A percentile compares a stretch with the other conserved stretches of the same genome.
These are phyloP conservation scores for Peziza echinospora DNA, from an alignment of 495 filamentous ascomycete species.

Conservation along the genomic window DNA sequence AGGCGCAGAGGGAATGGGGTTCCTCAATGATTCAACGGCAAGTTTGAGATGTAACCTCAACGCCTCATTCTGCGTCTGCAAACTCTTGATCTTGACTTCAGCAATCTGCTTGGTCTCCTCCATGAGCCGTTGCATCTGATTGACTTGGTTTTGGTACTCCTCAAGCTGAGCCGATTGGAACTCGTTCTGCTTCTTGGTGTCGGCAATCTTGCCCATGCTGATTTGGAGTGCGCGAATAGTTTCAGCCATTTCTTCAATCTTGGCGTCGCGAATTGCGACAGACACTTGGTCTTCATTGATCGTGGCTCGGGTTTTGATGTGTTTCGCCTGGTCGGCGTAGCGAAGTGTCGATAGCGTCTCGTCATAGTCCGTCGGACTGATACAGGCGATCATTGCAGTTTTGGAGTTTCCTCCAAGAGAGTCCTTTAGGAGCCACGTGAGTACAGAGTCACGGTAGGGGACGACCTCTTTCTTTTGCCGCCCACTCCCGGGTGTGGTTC, in stretches of 20 bases:
- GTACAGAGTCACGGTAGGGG: slow-evolving; percentile 78
- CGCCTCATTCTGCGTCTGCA: slow-evolving; percentile 77
- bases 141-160: slow-evolving; percentile 75
- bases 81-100: slow-evolving; percentile 71
- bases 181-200: slow-evolving; percentile 28
- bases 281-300: slow-evolving; percentile 85
- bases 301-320: slow-evolving; percentile 86
- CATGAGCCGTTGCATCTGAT: slow-evolving; percentile 77
- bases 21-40: slow-evolving; percentile 64
- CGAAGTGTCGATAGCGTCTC: slow-evolving; percentile 89
- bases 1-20: slow-evolving; percentile 47
- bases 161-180: slow-evolving; percentile 45
- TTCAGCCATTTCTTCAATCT: slow-evolving; percentile 83
- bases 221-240: slow-evolving; percentile 71
- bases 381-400: slow-evolving; percentile 97
- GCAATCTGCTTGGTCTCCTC: slow-evolving; percentile 71
- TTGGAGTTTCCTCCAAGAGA: slow-evolving; percentile 87
- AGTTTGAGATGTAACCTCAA: slow-evolving; percentile 66
- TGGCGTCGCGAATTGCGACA: slow-evolving; percentile 70
- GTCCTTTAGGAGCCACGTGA: slow-evolving; percentile 96
- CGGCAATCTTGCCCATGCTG: slow-evolving; percentile 39
- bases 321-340: slow-evolving; percentile 94
- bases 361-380: slow-evolving; percentile 86
- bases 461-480: slow-evolving; percentile 48
- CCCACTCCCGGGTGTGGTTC: slow-evolving; percentile 19